Base-by-base conservation (phyloP, 2,329 filamentous ascomycete species). In the Xylaria sp. region DNA sequence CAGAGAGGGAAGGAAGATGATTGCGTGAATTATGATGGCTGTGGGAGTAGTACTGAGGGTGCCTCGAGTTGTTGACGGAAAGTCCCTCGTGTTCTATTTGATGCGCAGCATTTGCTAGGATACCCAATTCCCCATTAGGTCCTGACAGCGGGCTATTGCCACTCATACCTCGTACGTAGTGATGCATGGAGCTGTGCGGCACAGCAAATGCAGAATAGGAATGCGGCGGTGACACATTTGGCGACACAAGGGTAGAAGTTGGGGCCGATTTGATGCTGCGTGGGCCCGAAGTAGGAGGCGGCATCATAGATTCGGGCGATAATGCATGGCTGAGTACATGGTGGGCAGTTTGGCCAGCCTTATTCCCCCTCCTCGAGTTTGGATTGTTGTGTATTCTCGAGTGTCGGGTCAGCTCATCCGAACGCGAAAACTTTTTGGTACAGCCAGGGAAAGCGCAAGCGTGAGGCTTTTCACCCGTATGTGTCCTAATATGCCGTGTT, bases 381-480 rank as follows among this genome's bases (percentile, higher is more conserved):
- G 95, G 94, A 80, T 98, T 99, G 87, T 92, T 97, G 86, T 99
- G 94, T 81, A 99, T 99, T 76, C 94, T 87, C 75, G 94, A 97
- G 80, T 99, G 94, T 64, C 94, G 89, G 65, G 95, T 99, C 70
- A 99, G 84, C 80, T 99, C 94, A 75, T 99, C 94, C 11, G 94
- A 97, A 67, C 94, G 89, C 67, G 92, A 96, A 82, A 99, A 98
- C 73, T 94, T 92, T 81, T 98, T 98, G 71, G 91, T 94, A 87
- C 94, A 98, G 71, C 93, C 93, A 3, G 92, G 93, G 73, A 94
- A 97, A 76, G 92, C 89, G 86, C 94, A 99, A 65, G 91, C 93
- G 74, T 98, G 95, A 48, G 94, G 94, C 84, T 98, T 99, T 83
- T 99, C 94, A 72, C 94, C 95, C 0, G 94, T 99, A 79, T 99